These are phyloP conservation scores for Canavalia gladiata DNA, from an alignment of 306 rosid genomes.

Conservation along the genomic window DNA sequence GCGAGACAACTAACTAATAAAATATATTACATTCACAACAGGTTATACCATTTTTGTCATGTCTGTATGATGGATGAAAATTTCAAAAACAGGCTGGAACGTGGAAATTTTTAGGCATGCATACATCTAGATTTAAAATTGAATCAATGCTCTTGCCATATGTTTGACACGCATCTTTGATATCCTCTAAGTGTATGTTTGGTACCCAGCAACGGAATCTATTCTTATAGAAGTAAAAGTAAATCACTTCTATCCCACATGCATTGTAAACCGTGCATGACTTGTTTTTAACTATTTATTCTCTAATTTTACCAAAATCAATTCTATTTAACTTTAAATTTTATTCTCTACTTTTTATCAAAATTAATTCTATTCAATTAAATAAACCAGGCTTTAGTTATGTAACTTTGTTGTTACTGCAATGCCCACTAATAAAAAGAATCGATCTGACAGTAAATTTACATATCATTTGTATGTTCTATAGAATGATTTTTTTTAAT, in stretches of 20 bases:
- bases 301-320: too few relatives aligned
- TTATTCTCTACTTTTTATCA: too few relatives aligned
- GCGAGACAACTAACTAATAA: too few relatives aligned
- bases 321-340: too few relatives aligned
- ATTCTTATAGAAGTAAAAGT: too few relatives aligned
- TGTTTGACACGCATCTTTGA: background rate
- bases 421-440: background rate
- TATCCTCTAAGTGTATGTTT: background rate
- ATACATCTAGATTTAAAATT: background rate
- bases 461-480: slow-evolving; percentile 3
- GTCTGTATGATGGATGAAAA: background rate
- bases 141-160: background rate
- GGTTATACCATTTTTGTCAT: background rate
- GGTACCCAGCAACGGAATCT: too few relatives aligned
- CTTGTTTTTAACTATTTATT: too few relatives aligned
- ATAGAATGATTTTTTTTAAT: slow-evolving; percentile 17
- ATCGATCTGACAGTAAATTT: background rate
- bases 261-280: too few relatives aligned
- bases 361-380: too few relatives aligned
- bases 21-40: too few relatives aligned
- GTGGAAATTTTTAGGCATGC: background rate
- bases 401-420: background rate
- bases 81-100: background rate
- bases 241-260: too few relatives aligned
- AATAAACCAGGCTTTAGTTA: background rate